Conservation (phyloP, 305 asterid genomes). For the Solanum hybrid region DNA sequence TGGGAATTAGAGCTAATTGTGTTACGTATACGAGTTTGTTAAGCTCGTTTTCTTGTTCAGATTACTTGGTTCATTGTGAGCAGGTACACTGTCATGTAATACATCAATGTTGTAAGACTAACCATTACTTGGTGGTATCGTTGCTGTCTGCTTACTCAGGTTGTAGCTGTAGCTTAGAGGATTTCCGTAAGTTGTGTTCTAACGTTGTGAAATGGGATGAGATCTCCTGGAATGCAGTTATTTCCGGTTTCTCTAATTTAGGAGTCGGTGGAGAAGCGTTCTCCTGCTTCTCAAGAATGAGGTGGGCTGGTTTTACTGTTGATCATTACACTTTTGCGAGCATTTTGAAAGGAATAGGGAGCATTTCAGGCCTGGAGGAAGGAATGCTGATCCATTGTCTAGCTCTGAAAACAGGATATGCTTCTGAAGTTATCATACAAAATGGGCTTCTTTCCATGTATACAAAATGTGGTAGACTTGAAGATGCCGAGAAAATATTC, state of each 20-base stretch:
- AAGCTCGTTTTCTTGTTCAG: constrained; percentile 33
- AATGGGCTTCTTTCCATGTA: constrained; percentile 65
- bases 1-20: constrained; percentile 25
- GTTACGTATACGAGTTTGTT: constrained; percentile 36
- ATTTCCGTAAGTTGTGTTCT: constrained; percentile 25
- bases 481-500: constrained; percentile 37
- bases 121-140: constrained; percentile 31
- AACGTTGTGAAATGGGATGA: constrained; percentile 37
- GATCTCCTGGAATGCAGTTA: constrained; percentile 51
- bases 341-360: constrained; percentile 39
- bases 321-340: constrained; percentile 45
- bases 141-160: constrained; percentile 37
- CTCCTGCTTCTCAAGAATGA: constrained; percentile 34
- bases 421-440: constrained; percentile 18
- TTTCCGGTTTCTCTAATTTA: constrained; percentile 48
- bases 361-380: constrained; percentile 36
- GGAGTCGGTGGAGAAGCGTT: constrained; percentile 39
- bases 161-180: constrained; percentile 31
- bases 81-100: constrained; percentile 42
- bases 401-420: constrained; percentile 29
- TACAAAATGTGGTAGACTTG: constrained; percentile 46
- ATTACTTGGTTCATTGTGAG: constrained; percentile 35
- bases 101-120: constrained; percentile 37
- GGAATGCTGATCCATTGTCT: constrained; percentile 43
- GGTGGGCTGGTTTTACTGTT: constrained; percentile 20